A percentile compares a stretch with the other conserved stretches of the same genome.
These are phyloP conservation scores for Graphilbum sp. DNA, from an alignment of 2,329 filamentous ascomycete genomes.

Conservation along the genomic window DNA sequence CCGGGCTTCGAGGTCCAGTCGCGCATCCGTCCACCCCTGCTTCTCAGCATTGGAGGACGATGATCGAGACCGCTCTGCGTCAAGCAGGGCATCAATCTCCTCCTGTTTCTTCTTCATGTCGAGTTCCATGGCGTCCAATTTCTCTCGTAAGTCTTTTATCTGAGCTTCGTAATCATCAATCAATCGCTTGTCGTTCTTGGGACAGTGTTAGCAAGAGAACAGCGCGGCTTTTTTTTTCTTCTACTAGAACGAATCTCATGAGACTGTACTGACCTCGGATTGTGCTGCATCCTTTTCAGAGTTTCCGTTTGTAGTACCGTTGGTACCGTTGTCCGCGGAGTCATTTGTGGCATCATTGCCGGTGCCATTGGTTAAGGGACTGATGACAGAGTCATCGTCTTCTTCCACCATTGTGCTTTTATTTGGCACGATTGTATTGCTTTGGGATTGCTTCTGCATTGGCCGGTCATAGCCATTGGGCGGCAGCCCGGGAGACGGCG, in stretches of 20 bases:
- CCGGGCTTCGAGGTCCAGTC: slow-evolving; percentile 53
- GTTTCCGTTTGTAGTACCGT: slow-evolving; percentile 16
- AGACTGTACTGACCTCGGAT: background rate
- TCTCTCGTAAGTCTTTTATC: slow-evolving; percentile 57
- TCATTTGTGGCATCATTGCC: too few relatives aligned
- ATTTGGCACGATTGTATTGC: slow-evolving; percentile 91
- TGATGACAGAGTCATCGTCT: slow-evolving; percentile 46
- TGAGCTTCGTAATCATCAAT: slow-evolving; percentile 70
- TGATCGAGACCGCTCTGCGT: slow-evolving; percentile 38
- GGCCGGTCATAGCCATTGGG: slow-evolving; percentile 58
- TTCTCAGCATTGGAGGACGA: slow-evolving; percentile 43
- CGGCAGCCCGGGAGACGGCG: slow-evolving; percentile 39
- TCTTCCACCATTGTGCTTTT: slow-evolving; percentile 97
- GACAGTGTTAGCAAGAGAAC: background rate
- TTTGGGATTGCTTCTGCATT: slow-evolving; percentile 78
- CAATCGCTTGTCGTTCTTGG: slow-evolving; percentile 21
- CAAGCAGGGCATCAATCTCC: slow-evolving; percentile 43
- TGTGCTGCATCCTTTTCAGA: background rate
- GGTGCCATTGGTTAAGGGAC: slow-evolving; percentile 22
- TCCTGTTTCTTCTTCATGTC: slow-evolving; percentile 56
- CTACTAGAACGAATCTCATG: slow-evolving; percentile 7
- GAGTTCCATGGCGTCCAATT: slow-evolving; percentile 55
- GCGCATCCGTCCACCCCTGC: slow-evolving; percentile 53
- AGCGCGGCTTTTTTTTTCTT: slow-evolving; percentile 17
- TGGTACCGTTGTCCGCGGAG: too few relatives aligned